These are phyloP conservation scores for Zalaria obscura DNA, from an alignment of 2,329 filamentous ascomycete genomes.

Conservation along the genomic window DNA sequence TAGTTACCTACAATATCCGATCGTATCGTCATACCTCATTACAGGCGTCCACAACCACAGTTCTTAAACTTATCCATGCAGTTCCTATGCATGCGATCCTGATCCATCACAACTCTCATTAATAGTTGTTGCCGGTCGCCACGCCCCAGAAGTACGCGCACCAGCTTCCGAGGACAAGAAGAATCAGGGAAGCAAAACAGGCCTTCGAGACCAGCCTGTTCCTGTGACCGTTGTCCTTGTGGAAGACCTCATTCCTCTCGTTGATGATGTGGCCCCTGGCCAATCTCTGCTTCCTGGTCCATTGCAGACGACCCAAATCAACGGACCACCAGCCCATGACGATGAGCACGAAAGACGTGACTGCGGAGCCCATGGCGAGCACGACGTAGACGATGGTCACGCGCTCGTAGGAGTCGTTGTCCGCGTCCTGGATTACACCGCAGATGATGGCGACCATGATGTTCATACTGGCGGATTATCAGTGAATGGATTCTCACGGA, in stretches of 20 bases:
- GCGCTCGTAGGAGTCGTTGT: slow-evolving; percentile 40
- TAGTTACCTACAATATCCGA: too few species aligned
- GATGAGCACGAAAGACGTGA: slow-evolving; percentile 29
- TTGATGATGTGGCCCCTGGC: slow-evolving; percentile 29
- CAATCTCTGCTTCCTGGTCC: slow-evolving; percentile 41
- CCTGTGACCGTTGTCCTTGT: slow-evolving; percentile 20
- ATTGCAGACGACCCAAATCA: slow-evolving; percentile 39
- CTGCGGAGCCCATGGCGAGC: slow-evolving; percentile 34
- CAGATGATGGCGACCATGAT: slow-evolving; percentile 45
- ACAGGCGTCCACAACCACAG: too few species aligned
- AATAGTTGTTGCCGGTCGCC: slow-evolving; percentile 34
- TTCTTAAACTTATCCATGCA: too few species aligned
- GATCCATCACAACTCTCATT: too few species aligned
- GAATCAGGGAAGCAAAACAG: slow-evolving; percentile 29
- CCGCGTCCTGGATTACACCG: slow-evolving; percentile 44
- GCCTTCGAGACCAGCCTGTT: slow-evolving; percentile 25
- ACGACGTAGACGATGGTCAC: slow-evolving; percentile 43
- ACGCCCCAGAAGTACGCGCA: slow-evolving; percentile 47
- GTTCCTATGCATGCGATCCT: too few species aligned
- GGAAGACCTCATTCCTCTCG: slow-evolving; percentile 26
- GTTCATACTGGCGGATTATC: slow-evolving; percentile 32
- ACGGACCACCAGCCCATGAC: slow-evolving; percentile 23
- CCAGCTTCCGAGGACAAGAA: slow-evolving; percentile 39
- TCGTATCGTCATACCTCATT: too few species aligned
- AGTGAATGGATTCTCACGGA: not conserved